Percentiles rank a stretch among this genome's conserved stretches.
phyloP scores from a whole-genome alignment of 441 rosid genomes.

The Gossypium lobatum region DNA sequence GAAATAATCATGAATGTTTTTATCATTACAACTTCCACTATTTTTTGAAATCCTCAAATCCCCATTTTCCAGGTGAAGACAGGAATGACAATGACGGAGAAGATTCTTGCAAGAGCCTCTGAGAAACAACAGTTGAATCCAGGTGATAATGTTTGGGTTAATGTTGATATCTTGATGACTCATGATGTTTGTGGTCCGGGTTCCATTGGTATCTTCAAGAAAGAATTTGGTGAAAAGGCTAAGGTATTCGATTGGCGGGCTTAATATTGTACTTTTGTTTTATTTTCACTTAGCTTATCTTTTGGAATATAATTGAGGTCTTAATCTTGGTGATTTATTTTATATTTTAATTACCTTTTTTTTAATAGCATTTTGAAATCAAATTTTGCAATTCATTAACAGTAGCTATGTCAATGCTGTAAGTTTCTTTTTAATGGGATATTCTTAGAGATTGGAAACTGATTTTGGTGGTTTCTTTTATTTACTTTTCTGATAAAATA shows the following conservation, averaged over 20 bases:
- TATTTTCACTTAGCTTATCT: neutral
- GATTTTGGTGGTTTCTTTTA: neutral
- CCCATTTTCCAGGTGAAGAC: slow-evolving; percentile 62
- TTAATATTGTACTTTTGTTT: neutral
- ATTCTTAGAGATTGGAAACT: neutral
- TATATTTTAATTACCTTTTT: too few species aligned
- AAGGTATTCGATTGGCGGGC: slow-evolving; percentile 39
- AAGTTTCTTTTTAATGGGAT: neutral
- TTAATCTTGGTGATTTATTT: too few species aligned
- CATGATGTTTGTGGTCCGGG: slow-evolving; percentile 98
- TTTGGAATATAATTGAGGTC: too few species aligned
- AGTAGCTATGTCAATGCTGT: neutral
- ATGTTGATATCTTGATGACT: slow-evolving; percentile 88
- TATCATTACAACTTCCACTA: too few species aligned
- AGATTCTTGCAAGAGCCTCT: slow-evolving; percentile 77
- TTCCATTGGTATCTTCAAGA: slow-evolving; percentile 83
- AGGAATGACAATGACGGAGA: slow-evolving; percentile 91
- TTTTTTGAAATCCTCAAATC: too few species aligned
- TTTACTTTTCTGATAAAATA: too few species aligned
- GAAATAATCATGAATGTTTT: too few species aligned
- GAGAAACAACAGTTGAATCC: slow-evolving; percentile 66
- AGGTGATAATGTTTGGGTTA: slow-evolving; percentile 94
- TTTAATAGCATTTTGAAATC: neutral
- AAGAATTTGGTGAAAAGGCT: slow-evolving; percentile 78
- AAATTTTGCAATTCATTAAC: neutral